Percentiles rank a stretch among this genome's conserved stretches.
Conservation (phyloP, 441 rosid genomes). For the Gossypium davidsonii region DNA sequence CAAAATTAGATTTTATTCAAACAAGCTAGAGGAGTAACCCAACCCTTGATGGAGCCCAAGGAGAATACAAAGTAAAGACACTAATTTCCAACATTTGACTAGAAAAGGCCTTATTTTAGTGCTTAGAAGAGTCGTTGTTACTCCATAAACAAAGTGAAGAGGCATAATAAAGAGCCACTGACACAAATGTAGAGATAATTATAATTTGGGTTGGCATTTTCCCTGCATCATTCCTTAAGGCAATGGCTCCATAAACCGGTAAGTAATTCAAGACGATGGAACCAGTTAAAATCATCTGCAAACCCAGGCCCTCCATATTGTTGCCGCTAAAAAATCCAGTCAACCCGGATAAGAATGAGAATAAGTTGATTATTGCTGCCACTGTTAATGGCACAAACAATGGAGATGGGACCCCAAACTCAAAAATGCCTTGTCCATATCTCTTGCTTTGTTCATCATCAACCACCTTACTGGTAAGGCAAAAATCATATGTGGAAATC, state of each 20-base stretch:
- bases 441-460: slow-evolving; percentile 39
- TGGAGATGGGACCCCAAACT: slow-evolving; percentile 41
- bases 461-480: slow-evolving; percentile 42
- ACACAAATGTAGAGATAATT: slow-evolving; percentile 20
- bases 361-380: slow-evolving; percentile 37
- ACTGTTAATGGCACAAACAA: slow-evolving; percentile 35
- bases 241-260: slow-evolving; percentile 49
- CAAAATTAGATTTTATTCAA: too few relatives aligned
- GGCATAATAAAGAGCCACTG: slow-evolving; percentile 17
- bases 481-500: slow-evolving; percentile 33
- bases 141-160: slow-evolving; percentile 17
- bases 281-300: slow-evolving; percentile 34
- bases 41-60: too few relatives aligned
- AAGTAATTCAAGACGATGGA: slow-evolving; percentile 32
- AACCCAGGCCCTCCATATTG: slow-evolving; percentile 15
- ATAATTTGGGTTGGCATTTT: slow-evolving; percentile 32
- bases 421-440: slow-evolving; percentile 39
- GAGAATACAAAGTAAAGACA: too few relatives aligned
- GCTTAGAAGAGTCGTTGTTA: neutral
- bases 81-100: too few relatives aligned
- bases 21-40: too few relatives aligned
- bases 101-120: too few relatives aligned
- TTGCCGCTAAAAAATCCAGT: neutral
- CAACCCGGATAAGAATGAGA: slow-evolving; percentile 25
- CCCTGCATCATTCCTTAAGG: slow-evolving; percentile 42